These are phyloP conservation scores for Alternaria dauci DNA, from an alignment of 2,329 filamentous ascomycete genomes.

Conservation along the genomic window DNA sequence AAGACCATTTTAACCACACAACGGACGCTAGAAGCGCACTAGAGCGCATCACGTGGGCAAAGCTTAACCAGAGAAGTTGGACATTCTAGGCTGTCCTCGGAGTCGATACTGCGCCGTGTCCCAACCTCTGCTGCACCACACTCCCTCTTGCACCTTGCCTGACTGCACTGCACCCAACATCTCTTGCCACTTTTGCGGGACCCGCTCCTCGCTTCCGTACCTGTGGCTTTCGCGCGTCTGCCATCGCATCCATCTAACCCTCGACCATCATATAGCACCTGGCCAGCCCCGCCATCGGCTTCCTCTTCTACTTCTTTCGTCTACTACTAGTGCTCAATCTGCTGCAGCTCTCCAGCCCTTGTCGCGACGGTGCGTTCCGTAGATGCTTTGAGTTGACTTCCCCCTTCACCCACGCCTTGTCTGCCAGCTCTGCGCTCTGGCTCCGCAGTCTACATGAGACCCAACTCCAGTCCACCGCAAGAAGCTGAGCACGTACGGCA, in stretches of 20 bases:
- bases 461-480: slow-evolving; percentile 62
- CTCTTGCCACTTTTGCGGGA: slow-evolving; percentile 26
- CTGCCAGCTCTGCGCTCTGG: slow-evolving; percentile 29
- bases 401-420: slow-evolving; percentile 14
- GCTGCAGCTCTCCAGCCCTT: slow-evolving; percentile 20
- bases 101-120: slow-evolving; percentile 17
- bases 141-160: slow-evolving; percentile 14
- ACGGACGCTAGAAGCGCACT: slow-evolving; percentile 10
- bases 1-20: slow-evolving; percentile 17
- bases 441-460: slow-evolving; percentile 60
- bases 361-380: slow-evolving; percentile 28
- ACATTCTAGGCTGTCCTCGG: slow-evolving; percentile 18
- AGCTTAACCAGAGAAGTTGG: slow-evolving; percentile 11
- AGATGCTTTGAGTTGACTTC: slow-evolving; percentile 31
- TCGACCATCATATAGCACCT: slow-evolving; percentile 22
- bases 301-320: slow-evolving; percentile 5
- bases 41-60: slow-evolving; percentile 15
- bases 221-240: slow-evolving; percentile 11
- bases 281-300: slow-evolving; percentile 26
- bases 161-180: slow-evolving; percentile 17
- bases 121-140: slow-evolving; percentile 30
- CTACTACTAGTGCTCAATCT: slow-evolving; percentile 15
- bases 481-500: slow-evolving; percentile 68
- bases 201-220: slow-evolving; percentile 17
- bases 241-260: slow-evolving; percentile 2